Evolutionary conservation across 2,329 filamentous ascomycete genomes (phyloP).

Genomic region (Neurospora sp.): DNA sequence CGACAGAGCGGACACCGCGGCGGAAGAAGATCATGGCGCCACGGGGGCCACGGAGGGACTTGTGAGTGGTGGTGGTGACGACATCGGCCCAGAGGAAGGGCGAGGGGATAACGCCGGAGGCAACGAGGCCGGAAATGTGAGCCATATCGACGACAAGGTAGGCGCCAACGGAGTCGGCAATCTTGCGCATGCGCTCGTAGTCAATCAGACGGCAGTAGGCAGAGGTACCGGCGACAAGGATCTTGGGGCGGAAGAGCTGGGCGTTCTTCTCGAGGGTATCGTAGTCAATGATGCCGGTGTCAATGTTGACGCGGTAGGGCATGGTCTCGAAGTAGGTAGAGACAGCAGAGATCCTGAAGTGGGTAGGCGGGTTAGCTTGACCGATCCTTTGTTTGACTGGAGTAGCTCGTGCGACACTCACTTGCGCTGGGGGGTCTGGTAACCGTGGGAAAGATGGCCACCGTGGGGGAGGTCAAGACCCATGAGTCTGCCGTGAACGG

Average conservation of each 20-base stretch:
- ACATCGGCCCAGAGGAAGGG: slow-evolving; percentile 91
- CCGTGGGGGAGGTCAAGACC: slow-evolving; percentile 90
- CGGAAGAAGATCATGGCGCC: slow-evolving; percentile 99
- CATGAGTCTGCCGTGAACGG: slow-evolving; percentile 92
- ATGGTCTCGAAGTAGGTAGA: slow-evolving; percentile 99
- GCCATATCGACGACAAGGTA: slow-evolving; percentile 98
- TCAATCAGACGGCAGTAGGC: slow-evolving; percentile 98
- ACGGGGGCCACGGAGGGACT: slow-evolving; percentile 92
- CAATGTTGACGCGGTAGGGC: slow-evolving; percentile 82
- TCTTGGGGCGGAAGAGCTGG: slow-evolving; percentile 86
- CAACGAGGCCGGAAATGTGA: slow-evolving; percentile 93
- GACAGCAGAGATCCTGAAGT: slow-evolving; percentile 73
- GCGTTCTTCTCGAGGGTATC: slow-evolving; percentile 85
- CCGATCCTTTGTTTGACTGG: neutral
- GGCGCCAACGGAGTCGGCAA: slow-evolving; percentile 84
- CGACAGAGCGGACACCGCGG: slow-evolving; percentile 84
- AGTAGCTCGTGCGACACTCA: slow-evolving; percentile 29
- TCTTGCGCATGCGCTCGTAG: slow-evolving; percentile 91
- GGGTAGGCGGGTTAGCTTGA: neutral
- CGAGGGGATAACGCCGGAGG: slow-evolving; percentile 84
- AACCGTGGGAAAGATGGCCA: slow-evolving; percentile 91
- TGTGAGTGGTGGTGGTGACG: slow-evolving; percentile 98
- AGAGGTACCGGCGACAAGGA: slow-evolving; percentile 91
- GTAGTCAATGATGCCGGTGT: slow-evolving; percentile 96
- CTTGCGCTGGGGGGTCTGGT: slow-evolving; percentile 93